phyloP scores from a whole-genome alignment of 129 eudicot genomes.

The Chrysanthemum lavandulifolium region DNA sequence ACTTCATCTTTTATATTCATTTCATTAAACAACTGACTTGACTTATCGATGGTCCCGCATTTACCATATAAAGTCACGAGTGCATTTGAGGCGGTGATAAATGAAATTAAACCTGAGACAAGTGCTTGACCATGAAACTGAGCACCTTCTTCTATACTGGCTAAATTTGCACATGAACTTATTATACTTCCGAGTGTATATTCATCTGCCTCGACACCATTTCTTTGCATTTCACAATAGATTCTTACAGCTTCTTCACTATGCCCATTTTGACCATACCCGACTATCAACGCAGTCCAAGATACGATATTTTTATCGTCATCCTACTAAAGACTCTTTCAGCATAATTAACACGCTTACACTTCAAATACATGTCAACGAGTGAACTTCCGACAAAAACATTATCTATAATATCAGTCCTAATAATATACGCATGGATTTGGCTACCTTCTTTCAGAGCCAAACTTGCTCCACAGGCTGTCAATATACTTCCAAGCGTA shows the following conservation, averaged over 20 bases:
- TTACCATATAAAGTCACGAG: conserved; percentile 79
- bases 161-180: conserved; percentile 87
- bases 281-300: conserved; percentile 93
- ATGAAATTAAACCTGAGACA: conserved; percentile 71
- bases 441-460: conserved; percentile 73
- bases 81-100: conserved; percentile 74
- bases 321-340: conserved; percentile 64
- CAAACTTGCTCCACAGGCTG: conserved; percentile 69
- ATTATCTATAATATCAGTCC: conserved; percentile 51
- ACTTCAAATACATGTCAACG: conserved; percentile 84
- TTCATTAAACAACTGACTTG: conserved; percentile 62
- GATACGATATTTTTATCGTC: conserved; percentile 67
- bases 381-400: conserved; percentile 85
- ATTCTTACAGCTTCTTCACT: conserved; percentile 73
- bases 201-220: conserved; percentile 64
- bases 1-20: conserved; percentile 69
- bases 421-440: conserved; percentile 59
- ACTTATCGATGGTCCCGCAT: conserved; percentile 79
- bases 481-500: conserved; percentile 86
- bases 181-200: conserved; percentile 80
- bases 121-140: conserved; percentile 81
- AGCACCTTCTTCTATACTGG: conserved; percentile 87
- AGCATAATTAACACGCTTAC: conserved; percentile 60
- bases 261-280: conserved; percentile 81
- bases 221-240: conserved; percentile 69